phyloP scores from a whole-genome alignment of 2,329 filamentous ascomycete genomes.

The Pseudogymnoascus sp. region DNA sequence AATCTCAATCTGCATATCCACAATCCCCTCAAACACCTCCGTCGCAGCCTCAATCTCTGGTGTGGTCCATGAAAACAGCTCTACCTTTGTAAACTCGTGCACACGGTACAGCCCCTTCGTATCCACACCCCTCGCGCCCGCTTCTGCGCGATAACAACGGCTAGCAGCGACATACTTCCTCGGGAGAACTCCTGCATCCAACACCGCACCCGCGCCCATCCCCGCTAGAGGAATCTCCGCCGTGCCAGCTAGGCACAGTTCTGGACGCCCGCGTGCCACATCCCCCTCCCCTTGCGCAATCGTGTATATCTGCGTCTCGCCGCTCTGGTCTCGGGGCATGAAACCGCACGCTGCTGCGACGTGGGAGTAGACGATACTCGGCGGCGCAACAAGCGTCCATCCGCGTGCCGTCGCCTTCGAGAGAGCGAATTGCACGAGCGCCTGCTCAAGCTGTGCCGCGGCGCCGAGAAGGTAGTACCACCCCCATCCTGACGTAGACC shows the following conservation, averaged over 20 bases:
- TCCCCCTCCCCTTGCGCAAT: conserved; percentile 63
- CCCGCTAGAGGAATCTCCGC: conserved; percentile 92
- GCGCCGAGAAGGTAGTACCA: conserved; percentile 97
- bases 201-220: conserved; percentile 69
- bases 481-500: conserved; percentile 84
- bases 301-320: conserved; percentile 85
- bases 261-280: conserved; percentile 53
- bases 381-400: conserved; percentile 76
- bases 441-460: conserved; percentile 88
- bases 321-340: conserved; percentile 82
- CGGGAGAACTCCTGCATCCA: conserved; percentile 62
- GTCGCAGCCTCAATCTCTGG: conserved; percentile 45
- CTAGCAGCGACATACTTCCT: conserved; percentile 75
- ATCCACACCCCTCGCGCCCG: conserved; percentile 78
- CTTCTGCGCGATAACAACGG: conserved; percentile 92
- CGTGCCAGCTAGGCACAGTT: conserved; percentile 74
- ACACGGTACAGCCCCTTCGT: conserved; percentile 95
- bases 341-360: conserved; percentile 89
- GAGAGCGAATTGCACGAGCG: conserved; percentile 80
- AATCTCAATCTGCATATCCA: conserved; percentile 80
- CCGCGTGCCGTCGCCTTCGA: conserved; percentile 63
- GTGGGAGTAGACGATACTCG: conserved; percentile 85
- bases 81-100: conserved; percentile 97
- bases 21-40: conserved; percentile 72
- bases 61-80: conserved; percentile 88